Percentiles rank a stretch among this genome's conserved stretches.
Evolutionary conservation across 2,329 filamentous ascomycete genomes (phyloP).

Genomic region (Madurella fahalii): DNA sequence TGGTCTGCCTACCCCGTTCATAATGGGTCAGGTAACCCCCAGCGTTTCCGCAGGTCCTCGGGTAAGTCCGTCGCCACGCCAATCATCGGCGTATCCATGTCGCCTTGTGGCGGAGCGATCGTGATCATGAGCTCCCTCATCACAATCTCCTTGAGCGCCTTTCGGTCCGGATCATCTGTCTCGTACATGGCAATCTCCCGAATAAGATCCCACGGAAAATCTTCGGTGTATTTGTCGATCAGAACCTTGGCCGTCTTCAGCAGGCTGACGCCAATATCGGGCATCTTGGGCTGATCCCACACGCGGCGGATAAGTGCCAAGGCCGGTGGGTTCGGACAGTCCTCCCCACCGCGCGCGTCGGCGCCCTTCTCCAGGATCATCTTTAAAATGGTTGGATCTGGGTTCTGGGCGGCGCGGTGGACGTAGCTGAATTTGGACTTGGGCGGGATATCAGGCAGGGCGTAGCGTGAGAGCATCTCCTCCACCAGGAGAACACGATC

Average conservation of each 20-base stretch:
- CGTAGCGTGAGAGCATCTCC: slow-evolving; percentile 20
- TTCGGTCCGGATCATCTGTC: slow-evolving; percentile 1
- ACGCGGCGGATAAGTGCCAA: slow-evolving; percentile 15
- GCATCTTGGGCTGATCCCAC: slow-evolving; percentile 9
- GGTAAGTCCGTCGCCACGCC: too few relatives aligned
- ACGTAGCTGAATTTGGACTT: slow-evolving; percentile 15
- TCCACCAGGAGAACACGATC: slow-evolving; percentile 17
- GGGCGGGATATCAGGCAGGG: slow-evolving; percentile 17
- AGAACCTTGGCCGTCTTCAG: slow-evolving; percentile 18
- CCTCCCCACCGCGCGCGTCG: slow-evolving; percentile 11
- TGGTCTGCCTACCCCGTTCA: too few relatives aligned
- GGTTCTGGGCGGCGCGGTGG: slow-evolving; percentile 18
- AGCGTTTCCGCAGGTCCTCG: too few relatives aligned
- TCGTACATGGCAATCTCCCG: slow-evolving; percentile 10
- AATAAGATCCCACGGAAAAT: slow-evolving; percentile 2
- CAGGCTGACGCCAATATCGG: slow-evolving; percentile 6
- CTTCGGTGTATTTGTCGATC: background rate
- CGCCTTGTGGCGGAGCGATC: too few relatives aligned
- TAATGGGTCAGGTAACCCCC: too few relatives aligned
- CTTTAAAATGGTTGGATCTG: slow-evolving; percentile 17
- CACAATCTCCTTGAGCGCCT: slow-evolving; percentile 1
- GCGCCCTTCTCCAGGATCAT: slow-evolving; percentile 18
- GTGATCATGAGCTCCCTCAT: slow-evolving; percentile 11
- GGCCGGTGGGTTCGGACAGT: slow-evolving; percentile 10
- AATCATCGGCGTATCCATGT: too few relatives aligned